A percentile compares a stretch with the other conserved stretches of the same genome.
Evolutionary conservation across 2,329 filamentous ascomycete genomes (phyloP).

Genomic region (Diaporthe nobilis): DNA sequence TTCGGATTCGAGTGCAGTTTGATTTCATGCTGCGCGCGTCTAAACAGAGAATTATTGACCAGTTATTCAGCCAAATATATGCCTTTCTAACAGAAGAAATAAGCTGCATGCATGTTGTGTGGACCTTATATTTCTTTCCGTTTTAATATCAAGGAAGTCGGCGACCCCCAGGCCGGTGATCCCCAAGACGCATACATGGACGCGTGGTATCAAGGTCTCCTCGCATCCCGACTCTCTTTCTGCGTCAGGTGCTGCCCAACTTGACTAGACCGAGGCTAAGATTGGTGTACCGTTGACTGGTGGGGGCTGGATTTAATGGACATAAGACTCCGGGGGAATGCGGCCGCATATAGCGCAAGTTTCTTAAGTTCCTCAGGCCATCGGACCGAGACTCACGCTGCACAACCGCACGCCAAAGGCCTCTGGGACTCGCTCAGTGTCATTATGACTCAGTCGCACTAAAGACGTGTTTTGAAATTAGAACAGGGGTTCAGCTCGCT

Average conservation of each 20-base stretch:
- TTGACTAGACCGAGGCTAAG: background rate
- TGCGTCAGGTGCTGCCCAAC: too few relatives aligned
- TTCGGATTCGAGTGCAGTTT: background rate
- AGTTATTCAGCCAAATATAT: background rate
- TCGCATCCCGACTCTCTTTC: background rate
- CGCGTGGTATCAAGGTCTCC: background rate
- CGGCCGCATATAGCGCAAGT: background rate
- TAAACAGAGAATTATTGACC: too few relatives aligned
- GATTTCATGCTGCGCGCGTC: too few relatives aligned
- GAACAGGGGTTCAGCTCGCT: background rate
- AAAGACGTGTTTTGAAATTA: background rate
- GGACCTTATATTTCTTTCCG: background rate
- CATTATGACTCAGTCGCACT: background rate
- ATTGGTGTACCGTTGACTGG: background rate
- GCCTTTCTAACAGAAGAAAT: background rate
- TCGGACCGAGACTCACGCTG: background rate
- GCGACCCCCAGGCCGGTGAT: background rate
- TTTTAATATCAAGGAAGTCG: too few relatives aligned
- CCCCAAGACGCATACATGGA: background rate
- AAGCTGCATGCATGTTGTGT: background rate
- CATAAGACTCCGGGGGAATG: background rate
- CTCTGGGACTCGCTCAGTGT: background rate
- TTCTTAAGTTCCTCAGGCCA: too few relatives aligned
- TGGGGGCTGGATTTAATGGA: conserved; percentile 1
- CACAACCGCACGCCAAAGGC: background rate